A percentile compares a stretch with the other conserved stretches of the same genome.
These are phyloP conservation scores for Hypsizygus ulmarius DNA, from an alignment of 1,284 basidiomycete species.

Conservation along the genomic window DNA sequence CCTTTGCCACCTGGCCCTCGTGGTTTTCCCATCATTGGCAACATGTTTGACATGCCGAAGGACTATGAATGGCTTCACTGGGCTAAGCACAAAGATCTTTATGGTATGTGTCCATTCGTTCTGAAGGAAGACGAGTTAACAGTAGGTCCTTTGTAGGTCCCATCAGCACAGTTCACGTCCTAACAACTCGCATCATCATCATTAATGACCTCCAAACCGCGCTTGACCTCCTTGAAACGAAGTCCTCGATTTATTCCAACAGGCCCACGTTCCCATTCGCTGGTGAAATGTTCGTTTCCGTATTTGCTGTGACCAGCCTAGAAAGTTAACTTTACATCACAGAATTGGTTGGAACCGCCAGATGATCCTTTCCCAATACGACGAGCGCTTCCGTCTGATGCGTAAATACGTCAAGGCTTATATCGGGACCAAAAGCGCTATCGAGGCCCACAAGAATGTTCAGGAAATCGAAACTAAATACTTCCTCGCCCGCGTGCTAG, in stretches of 20 bases:
- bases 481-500: conserved; percentile 14
- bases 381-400: conserved; percentile 17
- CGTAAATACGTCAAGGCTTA: conserved; percentile 16
- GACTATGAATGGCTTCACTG: conserved; percentile 15
- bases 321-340: neutral
- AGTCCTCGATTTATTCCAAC: conserved; percentile 18
- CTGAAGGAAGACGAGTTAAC: neutral
- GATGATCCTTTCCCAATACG: conserved; percentile 18
- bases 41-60: conserved; percentile 17
- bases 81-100: conserved; percentile 15
- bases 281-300: conserved; percentile 13
- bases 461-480: conserved; percentile 16
- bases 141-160: conserved; percentile 6
- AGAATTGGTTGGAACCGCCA: conserved; percentile 19
- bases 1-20: conserved; percentile 13
- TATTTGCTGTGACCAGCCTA: neutral
- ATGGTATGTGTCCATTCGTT: conserved; percentile 7
- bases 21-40: conserved; percentile 14
- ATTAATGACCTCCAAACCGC: conserved; percentile 17
- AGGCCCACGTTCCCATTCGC: conserved; percentile 17
- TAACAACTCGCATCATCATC: conserved; percentile 14
- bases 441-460: conserved; percentile 5
- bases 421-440: conserved; percentile 14
- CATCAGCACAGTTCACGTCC: conserved; percentile 15
- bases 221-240: conserved; percentile 15